Evolutionary conservation across 1,139 yeast genomes (phyloP).

Genomic region (Kodamaea sp.): DNA sequence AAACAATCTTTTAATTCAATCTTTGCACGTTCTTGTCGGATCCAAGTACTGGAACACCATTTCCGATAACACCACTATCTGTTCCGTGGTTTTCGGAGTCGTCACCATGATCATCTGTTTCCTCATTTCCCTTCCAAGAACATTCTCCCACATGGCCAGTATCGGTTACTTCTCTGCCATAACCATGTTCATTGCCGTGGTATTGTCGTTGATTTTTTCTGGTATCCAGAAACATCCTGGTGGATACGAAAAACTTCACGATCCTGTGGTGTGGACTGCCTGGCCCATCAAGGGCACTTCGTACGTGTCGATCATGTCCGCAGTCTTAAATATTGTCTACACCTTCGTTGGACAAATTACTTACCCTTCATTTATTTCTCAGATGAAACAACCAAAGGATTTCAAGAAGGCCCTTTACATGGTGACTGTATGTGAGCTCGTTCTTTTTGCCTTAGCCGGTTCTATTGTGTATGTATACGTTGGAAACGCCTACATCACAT

Average conservation of each 20-base stretch:
- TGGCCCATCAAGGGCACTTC: conserved; percentile 55
- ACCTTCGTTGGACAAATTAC: conserved; percentile 67
- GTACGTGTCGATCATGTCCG: conserved; percentile 56
- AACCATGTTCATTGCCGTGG: conserved; percentile 58
- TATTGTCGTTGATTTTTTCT: conserved; percentile 54
- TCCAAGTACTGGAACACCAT: conserved; percentile 61
- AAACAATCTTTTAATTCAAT: conserved; percentile 59
- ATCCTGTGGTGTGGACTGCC: conserved; percentile 43
- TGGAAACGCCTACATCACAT: conserved; percentile 54
- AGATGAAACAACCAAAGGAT: conserved; percentile 59
- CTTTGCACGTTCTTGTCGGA: conserved; percentile 59
- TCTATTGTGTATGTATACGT: conserved; percentile 58
- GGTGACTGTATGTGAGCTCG: conserved; percentile 51
- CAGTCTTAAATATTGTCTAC: conserved; percentile 58
- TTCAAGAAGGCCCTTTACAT: conserved; percentile 57
- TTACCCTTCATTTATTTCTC: conserved; percentile 61
- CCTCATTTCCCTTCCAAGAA: conserved; percentile 54
- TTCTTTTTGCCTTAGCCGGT: conserved; percentile 55
- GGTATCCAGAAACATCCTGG: conserved; percentile 54
- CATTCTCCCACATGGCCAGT: conserved; percentile 51
- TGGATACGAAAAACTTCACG: conserved; percentile 27
- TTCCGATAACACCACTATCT: conserved; percentile 46
- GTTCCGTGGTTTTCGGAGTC: conserved; percentile 53
- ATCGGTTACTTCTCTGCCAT: conserved; percentile 54
- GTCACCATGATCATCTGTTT: conserved; percentile 50